Evolutionary conservation across 2,329 filamentous ascomycete species (phyloP), one percentile per base, ranked within the genome.

Genomic region (Teratosphaeria destructans): DNA sequence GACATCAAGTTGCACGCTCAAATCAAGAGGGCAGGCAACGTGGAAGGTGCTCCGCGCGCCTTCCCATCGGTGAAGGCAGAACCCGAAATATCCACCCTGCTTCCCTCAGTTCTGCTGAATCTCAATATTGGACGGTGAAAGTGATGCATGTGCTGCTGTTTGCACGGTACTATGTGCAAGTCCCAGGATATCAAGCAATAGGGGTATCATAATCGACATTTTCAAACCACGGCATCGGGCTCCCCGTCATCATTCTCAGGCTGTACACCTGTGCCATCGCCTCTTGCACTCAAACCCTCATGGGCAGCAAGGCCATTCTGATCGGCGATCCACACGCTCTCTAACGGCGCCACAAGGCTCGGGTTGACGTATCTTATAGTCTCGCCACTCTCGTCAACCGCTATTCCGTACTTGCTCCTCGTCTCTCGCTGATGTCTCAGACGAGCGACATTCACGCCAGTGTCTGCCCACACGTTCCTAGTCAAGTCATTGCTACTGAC

Each of bases 341-440:
- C 58, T 19, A 72, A 59, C 79, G 86, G 85, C 35, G 78, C 75
- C 3, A 86, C 77, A 11, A 95, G 75, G 70, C 84, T 93, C 2
- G 90, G 90, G 66, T 93, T 94, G 55, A 91, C 78, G 73, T 91
- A 95, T 55, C 77, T 78, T 71, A 85, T 70, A 0, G 86, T 88
- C 67, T 82, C 83, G 69, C 93, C 88, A 60, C 83, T 80, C 72
- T 92, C 88, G 64, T 93, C 88, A 32, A 91, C 70, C 0, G 87
- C 91, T 65, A 83, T 85, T 53, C 83, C 78, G 34, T 71, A 65
- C 47, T 58, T 59, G 60, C 35, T 61, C 57, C 58, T 59, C 57
- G 60, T 62, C 59, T 67, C 65, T 61, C 55, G 58, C 53, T 60
- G 53, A 54, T 59, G 59, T 37, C 59, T 62, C 57, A 35, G 57